A percentile compares a stretch with the other conserved stretches of the same genome.
phyloP scores from a whole-genome alignment of 2,329 filamentous ascomycete genomes.

The Cladosporium sp. region DNA sequence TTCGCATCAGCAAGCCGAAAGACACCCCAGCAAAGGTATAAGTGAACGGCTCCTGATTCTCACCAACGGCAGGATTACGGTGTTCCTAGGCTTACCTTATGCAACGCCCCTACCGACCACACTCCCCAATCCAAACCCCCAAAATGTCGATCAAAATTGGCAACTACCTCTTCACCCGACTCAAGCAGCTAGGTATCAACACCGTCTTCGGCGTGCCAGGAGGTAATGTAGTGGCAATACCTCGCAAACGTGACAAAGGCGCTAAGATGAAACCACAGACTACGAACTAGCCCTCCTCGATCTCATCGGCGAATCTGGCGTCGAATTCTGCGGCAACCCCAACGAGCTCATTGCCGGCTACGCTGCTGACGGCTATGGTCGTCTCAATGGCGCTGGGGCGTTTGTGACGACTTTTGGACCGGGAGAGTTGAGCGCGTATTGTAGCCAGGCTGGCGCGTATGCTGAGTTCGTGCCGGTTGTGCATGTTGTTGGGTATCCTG shows the following conservation, averaged over 20 bases:
- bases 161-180: constrained; percentile 36
- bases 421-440: constrained; percentile 62
- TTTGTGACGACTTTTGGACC: constrained; percentile 73
- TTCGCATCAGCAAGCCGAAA: too few species aligned
- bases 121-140: too few species aligned
- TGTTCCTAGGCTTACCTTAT: too few species aligned
- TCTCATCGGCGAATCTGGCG: constrained; percentile 30
- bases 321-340: constrained; percentile 34
- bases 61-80: too few species aligned
- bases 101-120: too few species aligned
- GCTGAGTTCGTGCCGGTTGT: constrained; percentile 66
- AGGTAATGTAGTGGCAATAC: constrained; percentile 16
- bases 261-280: constrained; percentile 24
- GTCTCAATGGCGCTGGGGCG: constrained; percentile 65
- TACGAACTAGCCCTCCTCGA: constrained; percentile 34
- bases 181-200: constrained; percentile 40
- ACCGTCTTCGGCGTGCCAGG: constrained; percentile 46
- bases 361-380: constrained; percentile 74
- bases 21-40: too few species aligned
- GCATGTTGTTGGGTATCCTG: constrained; percentile 54
- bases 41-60: too few species aligned
- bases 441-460: constrained; percentile 68
- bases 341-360: constrained; percentile 47
- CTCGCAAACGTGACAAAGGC: not conserved
- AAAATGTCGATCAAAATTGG: constrained; percentile 25